phyloP scores from a whole-genome alignment of 768 basidiomycete species.

The Xerocomus potaroensis region DNA sequence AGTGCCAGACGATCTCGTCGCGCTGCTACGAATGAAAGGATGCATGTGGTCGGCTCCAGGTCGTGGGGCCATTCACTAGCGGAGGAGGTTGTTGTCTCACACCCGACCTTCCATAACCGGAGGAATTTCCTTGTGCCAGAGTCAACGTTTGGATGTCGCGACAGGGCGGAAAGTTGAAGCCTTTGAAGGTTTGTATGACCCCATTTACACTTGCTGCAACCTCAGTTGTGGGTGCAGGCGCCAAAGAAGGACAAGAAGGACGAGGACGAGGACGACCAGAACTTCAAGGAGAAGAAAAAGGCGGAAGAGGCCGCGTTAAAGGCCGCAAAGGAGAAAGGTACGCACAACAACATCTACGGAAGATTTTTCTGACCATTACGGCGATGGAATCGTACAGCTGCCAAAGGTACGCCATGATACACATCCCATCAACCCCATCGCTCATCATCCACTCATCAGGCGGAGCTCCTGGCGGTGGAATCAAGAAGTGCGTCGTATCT shows the following conservation, averaged over 20 bases:
- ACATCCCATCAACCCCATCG: background rate
- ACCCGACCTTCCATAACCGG: background rate
- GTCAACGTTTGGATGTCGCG: slow-evolving; percentile 36
- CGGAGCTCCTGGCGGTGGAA: slow-evolving; percentile 66
- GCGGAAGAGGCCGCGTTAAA: slow-evolving; percentile 70
- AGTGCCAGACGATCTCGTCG: background rate
- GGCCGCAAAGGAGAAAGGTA: slow-evolving; percentile 69
- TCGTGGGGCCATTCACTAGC: too few relatives aligned
- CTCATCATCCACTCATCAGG: slow-evolving; percentile 35
- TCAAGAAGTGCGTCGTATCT: slow-evolving; percentile 71
- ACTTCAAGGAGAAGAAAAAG: slow-evolving; percentile 76
- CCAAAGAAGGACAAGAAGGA: slow-evolving; percentile 81
- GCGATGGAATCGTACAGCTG: slow-evolving; percentile 16
- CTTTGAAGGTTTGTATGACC: slow-evolving; percentile 59
- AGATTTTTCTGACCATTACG: background rate
- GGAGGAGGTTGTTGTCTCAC: too few relatives aligned
- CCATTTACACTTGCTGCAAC: background rate
- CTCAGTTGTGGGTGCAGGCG: slow-evolving; percentile 42
- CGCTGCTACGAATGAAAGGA: background rate
- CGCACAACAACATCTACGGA: slow-evolving; percentile 15
- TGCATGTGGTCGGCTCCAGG: too few relatives aligned
- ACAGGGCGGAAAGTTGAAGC: slow-evolving; percentile 85
- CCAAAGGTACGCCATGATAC: slow-evolving; percentile 24
- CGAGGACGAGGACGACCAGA: slow-evolving; percentile 62
- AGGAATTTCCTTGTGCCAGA: background rate